Evolutionary conservation across 164 flowering plant species (phyloP).

Genomic region (Stephania yunnanensis): DNA sequence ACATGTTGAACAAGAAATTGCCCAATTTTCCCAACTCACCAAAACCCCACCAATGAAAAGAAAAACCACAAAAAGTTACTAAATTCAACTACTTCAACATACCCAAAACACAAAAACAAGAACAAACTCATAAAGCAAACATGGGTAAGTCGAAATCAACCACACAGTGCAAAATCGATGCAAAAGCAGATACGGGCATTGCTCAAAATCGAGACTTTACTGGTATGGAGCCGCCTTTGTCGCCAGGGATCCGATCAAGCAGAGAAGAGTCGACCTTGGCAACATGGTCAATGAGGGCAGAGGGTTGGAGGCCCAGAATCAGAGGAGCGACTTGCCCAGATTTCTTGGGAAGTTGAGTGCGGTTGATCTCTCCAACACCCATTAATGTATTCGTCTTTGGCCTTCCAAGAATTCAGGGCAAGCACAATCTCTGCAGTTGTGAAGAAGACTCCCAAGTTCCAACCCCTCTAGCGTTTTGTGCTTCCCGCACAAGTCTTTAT

Average conservation of each 20-base stretch:
- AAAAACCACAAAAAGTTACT: too few species aligned
- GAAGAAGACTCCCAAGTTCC: not conserved
- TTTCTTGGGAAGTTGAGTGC: slow-evolving; percentile 13
- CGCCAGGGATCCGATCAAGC: slow-evolving; percentile 76
- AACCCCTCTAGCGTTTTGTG: not conserved
- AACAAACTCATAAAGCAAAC: not conserved
- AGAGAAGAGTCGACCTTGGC: slow-evolving; percentile 78
- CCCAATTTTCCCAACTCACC: too few species aligned
- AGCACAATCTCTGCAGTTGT: not conserved
- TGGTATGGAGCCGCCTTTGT: slow-evolving; percentile 79
- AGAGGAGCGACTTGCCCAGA: slow-evolving; percentile 34
- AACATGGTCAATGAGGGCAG: slow-evolving; percentile 85
- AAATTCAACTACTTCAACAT: not conserved
- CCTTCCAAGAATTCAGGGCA: not conserved
- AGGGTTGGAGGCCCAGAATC: slow-evolving; percentile 73
- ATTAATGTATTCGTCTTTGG: not conserved
- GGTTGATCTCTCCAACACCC: not conserved
- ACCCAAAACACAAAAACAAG: not conserved
- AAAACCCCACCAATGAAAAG: too few species aligned
- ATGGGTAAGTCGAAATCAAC: too few species aligned
- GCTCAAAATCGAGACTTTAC: slow-evolving; percentile 23
- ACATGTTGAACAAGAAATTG: not conserved
- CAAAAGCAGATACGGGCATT: not conserved
- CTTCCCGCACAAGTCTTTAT: too few species aligned
- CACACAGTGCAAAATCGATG: too few species aligned